phyloP scores from a whole-genome alignment of 306 rosid genomes.

The Dryas octopetala region DNA sequence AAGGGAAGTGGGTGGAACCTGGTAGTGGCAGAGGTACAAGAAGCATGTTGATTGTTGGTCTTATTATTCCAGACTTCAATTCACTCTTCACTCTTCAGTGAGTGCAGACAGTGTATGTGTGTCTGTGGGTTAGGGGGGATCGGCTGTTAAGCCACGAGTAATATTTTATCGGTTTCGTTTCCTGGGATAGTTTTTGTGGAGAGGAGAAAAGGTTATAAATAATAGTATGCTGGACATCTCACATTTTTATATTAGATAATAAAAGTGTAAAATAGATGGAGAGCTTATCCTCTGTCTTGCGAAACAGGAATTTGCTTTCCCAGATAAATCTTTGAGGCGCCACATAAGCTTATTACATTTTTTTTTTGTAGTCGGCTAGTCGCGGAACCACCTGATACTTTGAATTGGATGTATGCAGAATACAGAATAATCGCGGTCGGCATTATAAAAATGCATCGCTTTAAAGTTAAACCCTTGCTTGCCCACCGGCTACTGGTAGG shows the following conservation, averaged over 20 bases:
- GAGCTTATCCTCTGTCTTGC: neutral
- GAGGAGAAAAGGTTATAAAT: neutral
- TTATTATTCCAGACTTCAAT: no score
- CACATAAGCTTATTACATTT: neutral
- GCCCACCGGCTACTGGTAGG: neutral
- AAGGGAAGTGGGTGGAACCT: slow-evolving; percentile 33
- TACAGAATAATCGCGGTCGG: no score
- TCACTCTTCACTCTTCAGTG: no score
- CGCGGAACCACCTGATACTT: neutral
- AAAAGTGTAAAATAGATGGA: no score
- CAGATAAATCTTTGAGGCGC: neutral
- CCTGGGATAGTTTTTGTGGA: slow-evolving; percentile 1
- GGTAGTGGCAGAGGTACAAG: slow-evolving; percentile 40
- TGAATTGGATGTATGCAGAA: no score
- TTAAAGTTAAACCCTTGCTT: neutral
- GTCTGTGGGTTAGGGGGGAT: neutral
- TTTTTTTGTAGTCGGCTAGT: neutral
- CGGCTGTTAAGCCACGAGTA: neutral
- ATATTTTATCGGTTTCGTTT: neutral
- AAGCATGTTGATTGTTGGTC: slow-evolving; percentile 26
- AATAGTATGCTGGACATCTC: no score
- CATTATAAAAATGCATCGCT: neutral
- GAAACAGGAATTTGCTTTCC: neutral
- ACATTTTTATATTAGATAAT: no score
- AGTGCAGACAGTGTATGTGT: neutral